phyloP scores from a whole-genome alignment of 2,329 filamentous ascomycete species.

The Cryphonectria japonica region DNA sequence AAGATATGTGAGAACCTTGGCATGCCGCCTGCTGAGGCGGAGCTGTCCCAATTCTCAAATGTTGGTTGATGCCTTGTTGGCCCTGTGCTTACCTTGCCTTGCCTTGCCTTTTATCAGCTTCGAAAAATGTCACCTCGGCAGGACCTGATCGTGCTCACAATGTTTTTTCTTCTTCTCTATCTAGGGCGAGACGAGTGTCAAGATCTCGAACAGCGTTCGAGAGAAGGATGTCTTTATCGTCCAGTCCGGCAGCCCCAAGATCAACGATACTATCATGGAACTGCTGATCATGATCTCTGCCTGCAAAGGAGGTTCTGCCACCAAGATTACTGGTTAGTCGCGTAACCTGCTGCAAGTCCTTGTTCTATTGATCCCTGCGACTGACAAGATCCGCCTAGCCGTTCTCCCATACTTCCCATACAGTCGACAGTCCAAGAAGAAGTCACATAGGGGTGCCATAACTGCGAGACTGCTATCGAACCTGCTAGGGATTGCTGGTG shows the following conservation, averaged over 20 bases:
- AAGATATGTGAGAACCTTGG: constrained; percentile 72
- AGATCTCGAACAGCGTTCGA: constrained; percentile 76
- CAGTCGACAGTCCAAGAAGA: constrained; percentile 98
- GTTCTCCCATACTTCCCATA: constrained; percentile 98
- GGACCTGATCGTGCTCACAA: constrained; percentile 28
- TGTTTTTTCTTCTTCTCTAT: constrained; percentile 28
- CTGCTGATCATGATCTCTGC: constrained; percentile 98
- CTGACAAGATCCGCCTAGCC: constrained; percentile 51
- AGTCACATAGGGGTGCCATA: constrained; percentile 93
- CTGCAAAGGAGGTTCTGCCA: constrained; percentile 96
- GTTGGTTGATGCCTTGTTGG: constrained; percentile 38
- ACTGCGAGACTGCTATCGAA: constrained; percentile 98
- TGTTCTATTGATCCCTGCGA: background rate
- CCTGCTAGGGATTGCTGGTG: constrained; percentile 87
- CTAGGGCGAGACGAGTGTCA: constrained; percentile 71
- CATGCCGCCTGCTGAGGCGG: constrained; percentile 66
- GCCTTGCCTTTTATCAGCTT: constrained; percentile 33
- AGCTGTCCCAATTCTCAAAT: constrained; percentile 73
- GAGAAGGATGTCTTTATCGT: constrained; percentile 99
- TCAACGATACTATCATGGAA: constrained; percentile 99
- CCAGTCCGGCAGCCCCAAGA: constrained; percentile 92
- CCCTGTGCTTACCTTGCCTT: constrained; percentile 18
- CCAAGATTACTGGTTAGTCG: constrained; percentile 83
- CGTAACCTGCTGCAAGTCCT: constrained; percentile 19
- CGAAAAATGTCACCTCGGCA: constrained; percentile 7